Evolutionary conservation across 371 early-diverging fungal genomes (phyloP).

Genomic region (Conidiobolus incongruus): DNA sequence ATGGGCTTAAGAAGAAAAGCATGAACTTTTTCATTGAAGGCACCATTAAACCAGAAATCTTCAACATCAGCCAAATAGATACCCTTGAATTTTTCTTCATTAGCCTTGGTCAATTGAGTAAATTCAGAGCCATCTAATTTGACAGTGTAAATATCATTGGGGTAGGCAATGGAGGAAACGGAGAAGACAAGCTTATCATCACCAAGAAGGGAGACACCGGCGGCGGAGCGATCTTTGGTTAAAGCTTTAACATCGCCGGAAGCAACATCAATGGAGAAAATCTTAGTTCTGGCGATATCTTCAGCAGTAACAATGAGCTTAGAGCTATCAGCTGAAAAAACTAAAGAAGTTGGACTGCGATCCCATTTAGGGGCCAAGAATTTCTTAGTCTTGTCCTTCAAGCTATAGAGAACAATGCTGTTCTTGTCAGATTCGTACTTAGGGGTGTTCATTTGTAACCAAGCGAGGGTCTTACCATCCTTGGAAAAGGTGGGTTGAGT

Average conservation of each 20-base stretch:
- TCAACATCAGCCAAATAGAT: slow-evolving; percentile 17
- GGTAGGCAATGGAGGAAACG: slow-evolving; percentile 17
- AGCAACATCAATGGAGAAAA: slow-evolving; percentile 22
- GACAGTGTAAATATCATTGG: slow-evolving; percentile 15
- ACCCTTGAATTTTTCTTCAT: slow-evolving; percentile 10
- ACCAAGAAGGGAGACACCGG: slow-evolving; percentile 14
- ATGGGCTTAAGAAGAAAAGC: slow-evolving; percentile 48
- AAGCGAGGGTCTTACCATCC: slow-evolving; percentile 34
- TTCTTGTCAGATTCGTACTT: slow-evolving; percentile 60
- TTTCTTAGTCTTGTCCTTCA: slow-evolving; percentile 10
- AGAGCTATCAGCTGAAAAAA: slow-evolving; percentile 21
- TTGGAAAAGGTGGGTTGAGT: slow-evolving; percentile 31
- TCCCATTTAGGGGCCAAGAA: slow-evolving; percentile 35
- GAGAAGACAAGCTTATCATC: slow-evolving; percentile 15
- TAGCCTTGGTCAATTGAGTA: slow-evolving; percentile 8
- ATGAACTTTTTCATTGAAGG: slow-evolving; percentile 31
- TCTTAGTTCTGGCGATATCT: slow-evolving; percentile 27
- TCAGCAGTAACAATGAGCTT: slow-evolving; percentile 30
- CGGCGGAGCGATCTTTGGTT: slow-evolving; percentile 21
- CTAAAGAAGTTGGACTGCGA: slow-evolving; percentile 26
- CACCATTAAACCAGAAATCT: slow-evolving; percentile 42
- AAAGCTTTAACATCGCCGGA: slow-evolving; percentile 17
- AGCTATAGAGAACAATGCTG: slow-evolving; percentile 31
- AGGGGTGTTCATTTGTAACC: slow-evolving; percentile 43
- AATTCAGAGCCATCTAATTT: slow-evolving; percentile 14